Percentiles rank a stretch among this genome's conserved stretches.
Conservation (phyloP, 2,329 filamentous ascomycete species). For the Simplicillium sp. region DNA sequence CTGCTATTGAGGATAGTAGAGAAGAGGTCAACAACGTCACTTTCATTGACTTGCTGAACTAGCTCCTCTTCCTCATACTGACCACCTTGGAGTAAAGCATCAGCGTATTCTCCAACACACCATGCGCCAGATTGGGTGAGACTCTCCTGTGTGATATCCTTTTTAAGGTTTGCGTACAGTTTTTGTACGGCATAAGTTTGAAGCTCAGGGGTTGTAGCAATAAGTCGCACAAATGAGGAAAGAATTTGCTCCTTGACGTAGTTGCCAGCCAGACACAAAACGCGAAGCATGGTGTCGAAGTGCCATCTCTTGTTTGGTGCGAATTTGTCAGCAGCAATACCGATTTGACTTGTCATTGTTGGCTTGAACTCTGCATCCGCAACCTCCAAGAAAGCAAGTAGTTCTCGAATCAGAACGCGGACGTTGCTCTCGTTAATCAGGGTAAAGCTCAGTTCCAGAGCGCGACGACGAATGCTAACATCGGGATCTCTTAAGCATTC, state of each 20-base stretch:
- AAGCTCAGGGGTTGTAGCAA: slow-evolving; percentile 87
- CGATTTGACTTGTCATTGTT: slow-evolving; percentile 96
- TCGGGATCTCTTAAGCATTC: slow-evolving; percentile 95
- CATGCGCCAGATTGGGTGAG: slow-evolving; percentile 87
- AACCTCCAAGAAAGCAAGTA: slow-evolving; percentile 91
- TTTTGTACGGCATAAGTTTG: slow-evolving; percentile 97
- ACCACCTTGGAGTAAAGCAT: slow-evolving; percentile 77
- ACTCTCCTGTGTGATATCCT: slow-evolving; percentile 96
- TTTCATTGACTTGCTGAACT: slow-evolving; percentile 70
- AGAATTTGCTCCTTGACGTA: slow-evolving; percentile 97
- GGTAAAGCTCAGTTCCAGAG: slow-evolving; percentile 96
- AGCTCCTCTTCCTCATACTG: slow-evolving; percentile 93
- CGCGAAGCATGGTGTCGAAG: slow-evolving; percentile 92
- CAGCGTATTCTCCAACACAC: slow-evolving; percentile 96
- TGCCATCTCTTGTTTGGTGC: slow-evolving; percentile 98
- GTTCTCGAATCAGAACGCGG: slow-evolving; percentile 81
- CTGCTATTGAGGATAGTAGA: slow-evolving; percentile 86
- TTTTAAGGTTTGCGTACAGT: slow-evolving; percentile 80
- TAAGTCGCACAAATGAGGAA: slow-evolving; percentile 90
- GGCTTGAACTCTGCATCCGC: slow-evolving; percentile 99
- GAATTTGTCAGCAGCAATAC: slow-evolving; percentile 90
- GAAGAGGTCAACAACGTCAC: slow-evolving; percentile 89
- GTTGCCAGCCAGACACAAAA: slow-evolving; percentile 87
- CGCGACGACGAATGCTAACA: slow-evolving; percentile 91
- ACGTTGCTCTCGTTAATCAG: slow-evolving; percentile 97